Conservation (phyloP, 352 stramenopile genomes). For the Pythium pectinolyticum region DNA sequence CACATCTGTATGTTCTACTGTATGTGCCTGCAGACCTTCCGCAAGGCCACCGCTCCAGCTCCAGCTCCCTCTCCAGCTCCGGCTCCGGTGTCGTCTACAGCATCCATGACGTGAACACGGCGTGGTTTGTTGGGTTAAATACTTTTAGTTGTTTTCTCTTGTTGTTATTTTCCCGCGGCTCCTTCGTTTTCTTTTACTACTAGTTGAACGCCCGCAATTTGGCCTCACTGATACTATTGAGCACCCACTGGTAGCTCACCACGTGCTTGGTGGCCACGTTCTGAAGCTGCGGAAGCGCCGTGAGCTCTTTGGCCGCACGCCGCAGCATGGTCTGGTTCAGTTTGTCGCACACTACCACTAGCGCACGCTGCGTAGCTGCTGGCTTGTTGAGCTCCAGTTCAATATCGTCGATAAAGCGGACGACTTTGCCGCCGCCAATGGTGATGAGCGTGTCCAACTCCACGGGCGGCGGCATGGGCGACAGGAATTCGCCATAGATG, state of each 20-base stretch:
- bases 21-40: slow-evolving; percentile 14
- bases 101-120: too few relatives aligned
- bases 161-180: too few relatives aligned
- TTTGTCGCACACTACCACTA: slow-evolving; percentile 78
- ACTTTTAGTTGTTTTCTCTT: too few relatives aligned
- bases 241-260: slow-evolving; percentile 85
- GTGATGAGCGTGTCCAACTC: slow-evolving; percentile 71
- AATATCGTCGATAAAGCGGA: slow-evolving; percentile 57
- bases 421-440: slow-evolving; percentile 61
- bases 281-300: slow-evolving; percentile 42
- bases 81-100: neutral
- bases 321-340: slow-evolving; percentile 62
- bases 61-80: neutral
- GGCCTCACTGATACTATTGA: slow-evolving; percentile 85
- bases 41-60: slow-evolving; percentile 3
- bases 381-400: slow-evolving; percentile 47
- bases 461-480: slow-evolving; percentile 63
- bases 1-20: neutral
- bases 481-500: slow-evolving; percentile 73
- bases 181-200: too few relatives aligned
- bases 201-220: slow-evolving; percentile 46
- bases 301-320: slow-evolving; percentile 39
- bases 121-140: too few relatives aligned
- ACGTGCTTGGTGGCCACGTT: slow-evolving; percentile 40
- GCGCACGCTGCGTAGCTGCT: slow-evolving; percentile 43